A percentile compares a stretch with the other conserved stretches of the same genome.
These are phyloP conservation scores for Lotus japonicus DNA, from an alignment of 306 rosid species.

Conservation along the genomic window DNA sequence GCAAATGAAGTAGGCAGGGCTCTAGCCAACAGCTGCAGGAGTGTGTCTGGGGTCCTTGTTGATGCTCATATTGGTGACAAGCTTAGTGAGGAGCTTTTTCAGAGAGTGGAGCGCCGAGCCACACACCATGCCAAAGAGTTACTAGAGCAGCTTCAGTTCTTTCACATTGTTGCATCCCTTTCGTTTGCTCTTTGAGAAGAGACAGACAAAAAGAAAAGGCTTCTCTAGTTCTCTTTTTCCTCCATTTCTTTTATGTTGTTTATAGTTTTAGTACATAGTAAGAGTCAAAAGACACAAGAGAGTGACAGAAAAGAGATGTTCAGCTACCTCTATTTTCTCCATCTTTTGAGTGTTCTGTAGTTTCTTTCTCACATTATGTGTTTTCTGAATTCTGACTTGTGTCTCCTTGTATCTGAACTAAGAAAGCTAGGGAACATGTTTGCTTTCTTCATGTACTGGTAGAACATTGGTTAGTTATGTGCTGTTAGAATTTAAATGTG, in stretches of 20 bases:
- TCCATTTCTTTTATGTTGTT: neutral
- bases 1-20: conserved; percentile 66
- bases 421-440: neutral
- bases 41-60: conserved; percentile 77
- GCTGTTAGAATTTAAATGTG: no score
- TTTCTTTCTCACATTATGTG: conserved; percentile 17
- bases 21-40: conserved; percentile 67
- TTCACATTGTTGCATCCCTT: conserved; percentile 90
- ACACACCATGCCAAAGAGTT: conserved; percentile 59
- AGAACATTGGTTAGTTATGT: no score
- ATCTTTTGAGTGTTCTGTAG: conserved; percentile 3
- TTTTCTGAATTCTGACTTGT: conserved; percentile 40
- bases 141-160: conserved; percentile 77
- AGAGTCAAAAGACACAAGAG: no score
- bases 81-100: conserved; percentile 65
- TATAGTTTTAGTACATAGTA: no score
- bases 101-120: conserved; percentile 54
- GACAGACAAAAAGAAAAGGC: neutral
- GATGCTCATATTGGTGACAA: conserved; percentile 91
- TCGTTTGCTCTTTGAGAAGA: conserved; percentile 34
- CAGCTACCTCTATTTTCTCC: neutral
- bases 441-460: no score
- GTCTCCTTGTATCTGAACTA: conserved; percentile 16
- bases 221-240: neutral
- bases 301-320: no score